Evolutionary conservation across 495 filamentous ascomycete species (phyloP).

Genomic region (Aspergillus affinis): DNA sequence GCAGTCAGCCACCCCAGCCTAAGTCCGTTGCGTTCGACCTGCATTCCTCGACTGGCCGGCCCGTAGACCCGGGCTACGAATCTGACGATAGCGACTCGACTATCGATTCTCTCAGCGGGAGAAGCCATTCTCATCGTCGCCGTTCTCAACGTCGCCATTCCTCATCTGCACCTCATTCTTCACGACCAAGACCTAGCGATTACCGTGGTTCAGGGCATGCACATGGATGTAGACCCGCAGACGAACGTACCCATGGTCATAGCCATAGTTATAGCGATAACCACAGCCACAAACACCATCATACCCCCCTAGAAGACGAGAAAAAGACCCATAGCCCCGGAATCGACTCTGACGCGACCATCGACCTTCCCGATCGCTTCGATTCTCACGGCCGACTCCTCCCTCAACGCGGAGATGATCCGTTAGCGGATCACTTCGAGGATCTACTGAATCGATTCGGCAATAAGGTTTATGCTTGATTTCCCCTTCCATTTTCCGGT

Average conservation of each 20-base stretch:
- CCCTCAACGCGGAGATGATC: slow-evolving; percentile 33
- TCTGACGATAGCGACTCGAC: slow-evolving; percentile 47
- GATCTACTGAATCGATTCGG: slow-evolving; percentile 36
- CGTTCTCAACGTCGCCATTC: slow-evolving; percentile 30
- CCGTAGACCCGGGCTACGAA: slow-evolving; percentile 37
- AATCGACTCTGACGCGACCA: slow-evolving; percentile 46
- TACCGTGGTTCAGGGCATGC: not conserved
- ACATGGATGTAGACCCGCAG: not conserved
- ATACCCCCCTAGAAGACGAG: slow-evolving; percentile 6
- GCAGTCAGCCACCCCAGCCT: slow-evolving; percentile 30
- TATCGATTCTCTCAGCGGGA: slow-evolving; percentile 25
- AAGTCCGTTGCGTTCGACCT: slow-evolving; percentile 44
- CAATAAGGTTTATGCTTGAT: slow-evolving; percentile 23
- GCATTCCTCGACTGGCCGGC: slow-evolving; percentile 15
- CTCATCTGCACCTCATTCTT: slow-evolving; percentile 25
- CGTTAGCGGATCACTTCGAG: slow-evolving; percentile 37
- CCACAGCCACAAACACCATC: slow-evolving; percentile 7
- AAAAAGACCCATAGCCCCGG: slow-evolving; percentile 18
- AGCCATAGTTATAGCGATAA: not conserved
- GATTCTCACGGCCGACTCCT: slow-evolving; percentile 58
- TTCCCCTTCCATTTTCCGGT: slow-evolving; percentile 7
- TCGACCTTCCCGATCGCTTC: slow-evolving; percentile 65
- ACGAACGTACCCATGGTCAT: not conserved
- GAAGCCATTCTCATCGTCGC: slow-evolving; percentile 15
- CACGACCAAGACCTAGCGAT: not conserved